Evolutionary conservation across 116 monocot genomes (phyloP), one percentile per base, ranked within the genome.

Genomic region (Zostera marina): DNA sequence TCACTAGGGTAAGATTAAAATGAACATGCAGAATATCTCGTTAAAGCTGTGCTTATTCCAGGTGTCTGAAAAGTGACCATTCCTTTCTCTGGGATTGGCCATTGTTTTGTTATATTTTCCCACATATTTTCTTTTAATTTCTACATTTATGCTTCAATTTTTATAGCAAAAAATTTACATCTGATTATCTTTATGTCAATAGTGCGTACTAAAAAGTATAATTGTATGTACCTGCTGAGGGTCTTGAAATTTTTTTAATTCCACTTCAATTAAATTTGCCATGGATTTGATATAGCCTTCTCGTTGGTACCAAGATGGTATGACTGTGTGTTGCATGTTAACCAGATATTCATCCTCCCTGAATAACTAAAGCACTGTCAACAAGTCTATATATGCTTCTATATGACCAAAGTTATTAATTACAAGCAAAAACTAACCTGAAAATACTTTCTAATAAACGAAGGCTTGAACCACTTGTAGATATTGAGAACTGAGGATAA

Each of bases 301-400:
- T 64, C 96, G 73, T 48, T 89, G 96, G 65, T 96, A 96, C 96
- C 96, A 96, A 41, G 96, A 96, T 13, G 82, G 85, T 70, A 89
- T 96, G 45, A 96, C 90, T 59, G 89, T 89, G 62, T 90, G 90
- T 54, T 85, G 96, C 90, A 98, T 89, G 58, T 90, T 90, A 17
- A 86, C 83, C 52, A 98, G 74, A 75, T 96, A 96, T 19, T 82
- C 96, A 66, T 96, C 96, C 69, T 96, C 85, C 73, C 96, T 96
- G 52, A 39, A 77, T 21, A 68, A 69, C 11, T 58, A 74, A 62
- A 56, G n/a, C 3, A 45, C 56, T 56, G 44, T 70, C 12, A 62
- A 11, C 32, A 55, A n/a, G 17, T 22, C 8, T 41, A 38, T 20
- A 3, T 14, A 45, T 44, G 32, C 23, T 13, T 46, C 23, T 32